Evolutionary conservation across 2,329 filamentous ascomycete genomes (phyloP).

Genomic region (Aureobasidium sp.): DNA sequence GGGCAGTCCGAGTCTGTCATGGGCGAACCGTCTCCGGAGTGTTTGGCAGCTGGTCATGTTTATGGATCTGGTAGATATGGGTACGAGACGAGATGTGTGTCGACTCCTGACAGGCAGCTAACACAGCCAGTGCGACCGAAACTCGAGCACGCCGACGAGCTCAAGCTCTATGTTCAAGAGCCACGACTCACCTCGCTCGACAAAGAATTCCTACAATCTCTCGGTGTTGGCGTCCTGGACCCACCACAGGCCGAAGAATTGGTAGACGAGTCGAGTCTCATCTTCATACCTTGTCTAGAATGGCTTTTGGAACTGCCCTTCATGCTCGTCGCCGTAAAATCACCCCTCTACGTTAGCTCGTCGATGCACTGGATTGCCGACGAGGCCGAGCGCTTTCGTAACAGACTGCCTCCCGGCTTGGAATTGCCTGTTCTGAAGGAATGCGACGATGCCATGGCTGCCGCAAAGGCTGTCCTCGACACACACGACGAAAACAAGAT

Average conservation of each 20-base stretch:
- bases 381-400: background rate
- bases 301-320: slow-evolving; percentile 9
- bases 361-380: slow-evolving; percentile 8
- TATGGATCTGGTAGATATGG: slow-evolving; percentile 19
- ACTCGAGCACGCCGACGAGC: background rate
- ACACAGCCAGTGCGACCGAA: slow-evolving; percentile 5
- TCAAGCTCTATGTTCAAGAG: slow-evolving; percentile 22
- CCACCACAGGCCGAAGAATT: slow-evolving; percentile 4
- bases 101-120: background rate
- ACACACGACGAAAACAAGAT: slow-evolving; percentile 3
- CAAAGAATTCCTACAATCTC: slow-evolving; percentile 18
- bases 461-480: background rate
- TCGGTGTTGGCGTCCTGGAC: slow-evolving; percentile 17
- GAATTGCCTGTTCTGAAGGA: background rate
- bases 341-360: slow-evolving; percentile 13
- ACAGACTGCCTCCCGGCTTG: too few relatives aligned
- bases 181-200: slow-evolving; percentile 24
- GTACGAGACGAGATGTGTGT: background rate
- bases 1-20: slow-evolving; percentile 24
- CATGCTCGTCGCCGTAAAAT: background rate
- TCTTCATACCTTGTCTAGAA: slow-evolving; percentile 14
- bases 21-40: slow-evolving; percentile 21
- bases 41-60: slow-evolving; percentile 26
- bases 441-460: background rate
- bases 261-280: slow-evolving; percentile 1